Evolutionary conservation across 1,139 yeast genomes (phyloP), one percentile per base, ranked within the genome.

Genomic region (Kluyveromyces marxianus): DNA sequence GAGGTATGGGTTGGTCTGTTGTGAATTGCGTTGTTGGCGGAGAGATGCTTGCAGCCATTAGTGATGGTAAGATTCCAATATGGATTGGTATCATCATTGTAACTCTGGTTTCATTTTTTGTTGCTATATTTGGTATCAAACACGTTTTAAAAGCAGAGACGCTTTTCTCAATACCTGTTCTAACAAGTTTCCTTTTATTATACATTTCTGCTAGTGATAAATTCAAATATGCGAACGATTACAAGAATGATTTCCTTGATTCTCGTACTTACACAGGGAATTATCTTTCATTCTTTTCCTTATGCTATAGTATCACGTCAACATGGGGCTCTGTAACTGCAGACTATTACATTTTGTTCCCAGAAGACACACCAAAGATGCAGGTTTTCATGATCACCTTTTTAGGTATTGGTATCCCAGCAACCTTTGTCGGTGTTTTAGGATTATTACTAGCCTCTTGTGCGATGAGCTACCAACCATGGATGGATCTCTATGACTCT

Each of bases 251-350:
- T 26, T 56, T 63, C 30, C 60, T 74, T 3, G 62, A 64, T 45
- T 74, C 75, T 3, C 47, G 69, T 1, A 72, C 77, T 1, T 61
- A 70, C 8, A 71, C 72, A 43, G 95, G 95, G 6, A 77, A 79
- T 60, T 79, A 87, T 77, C 63, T 88, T 30, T 76, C 88, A 21
- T 84, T 80, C 62, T 86, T 87, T 59, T 77, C 90, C 1, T 69
- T 87, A 42, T 74, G 83, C 34, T 86, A 85, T 59, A 83, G 96
- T 31, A 80, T 83, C 40, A 87, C 96, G 3, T 77, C 90, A 1
- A 86, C 96, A 1, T 89, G 96, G 96, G 94, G 95, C 34, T 83
- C 92, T 4, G 77, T 84, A 50, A 86, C 96, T 1, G 75, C 92
- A 0, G 97, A 89, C 65, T 89, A 88, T 63, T 86, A 85, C 62